These are phyloP conservation scores for Trichosporon inkin DNA, from an alignment of 1,284 basidiomycete species.

Conservation along the genomic window DNA sequence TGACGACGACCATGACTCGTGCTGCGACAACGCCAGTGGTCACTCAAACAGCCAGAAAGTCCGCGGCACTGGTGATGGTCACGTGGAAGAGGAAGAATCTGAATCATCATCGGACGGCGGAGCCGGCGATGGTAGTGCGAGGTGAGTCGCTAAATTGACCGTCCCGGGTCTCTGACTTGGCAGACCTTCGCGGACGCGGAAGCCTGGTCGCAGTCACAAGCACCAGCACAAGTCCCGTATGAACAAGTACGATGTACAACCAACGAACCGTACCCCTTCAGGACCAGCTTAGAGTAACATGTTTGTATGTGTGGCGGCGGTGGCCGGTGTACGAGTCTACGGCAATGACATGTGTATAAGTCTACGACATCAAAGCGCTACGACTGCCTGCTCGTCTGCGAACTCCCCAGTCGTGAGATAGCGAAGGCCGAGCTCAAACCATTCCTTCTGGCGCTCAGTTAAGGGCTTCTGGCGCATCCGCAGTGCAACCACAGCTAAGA, in stretches of 20 bases:
- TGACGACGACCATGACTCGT: constrained; percentile 22
- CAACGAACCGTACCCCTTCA: background rate
- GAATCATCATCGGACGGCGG: constrained; percentile 22
- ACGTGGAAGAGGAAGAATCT: constrained; percentile 18
- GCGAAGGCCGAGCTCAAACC: constrained; percentile 66
- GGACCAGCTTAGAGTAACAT: background rate
- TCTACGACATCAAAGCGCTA: constrained; percentile 20
- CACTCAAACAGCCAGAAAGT: background rate
- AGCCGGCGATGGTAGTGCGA: constrained; percentile 19
- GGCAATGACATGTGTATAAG: background rate
- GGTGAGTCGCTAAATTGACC: constrained; percentile 1
- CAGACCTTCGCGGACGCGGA: constrained; percentile 10
- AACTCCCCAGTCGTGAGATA: constrained; percentile 46
- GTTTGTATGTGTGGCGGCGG: background rate
- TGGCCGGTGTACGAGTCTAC: background rate
- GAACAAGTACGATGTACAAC: constrained; percentile 25
- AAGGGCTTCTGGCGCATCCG: constrained; percentile 59
- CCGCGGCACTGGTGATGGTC: background rate
- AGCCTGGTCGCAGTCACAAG: constrained; percentile 13
- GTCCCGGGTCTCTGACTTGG: background rate
- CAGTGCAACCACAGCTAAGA: constrained; percentile 61
- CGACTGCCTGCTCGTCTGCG: constrained; percentile 26
- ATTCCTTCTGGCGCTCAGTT: constrained; percentile 59
- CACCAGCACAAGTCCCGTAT: constrained; percentile 12
- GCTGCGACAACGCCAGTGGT: background rate